A percentile compares a stretch with the other conserved stretches of the same genome.
Conservation (phyloP, 139 green algal species). For the Monoraphidium neglectum region DNA sequence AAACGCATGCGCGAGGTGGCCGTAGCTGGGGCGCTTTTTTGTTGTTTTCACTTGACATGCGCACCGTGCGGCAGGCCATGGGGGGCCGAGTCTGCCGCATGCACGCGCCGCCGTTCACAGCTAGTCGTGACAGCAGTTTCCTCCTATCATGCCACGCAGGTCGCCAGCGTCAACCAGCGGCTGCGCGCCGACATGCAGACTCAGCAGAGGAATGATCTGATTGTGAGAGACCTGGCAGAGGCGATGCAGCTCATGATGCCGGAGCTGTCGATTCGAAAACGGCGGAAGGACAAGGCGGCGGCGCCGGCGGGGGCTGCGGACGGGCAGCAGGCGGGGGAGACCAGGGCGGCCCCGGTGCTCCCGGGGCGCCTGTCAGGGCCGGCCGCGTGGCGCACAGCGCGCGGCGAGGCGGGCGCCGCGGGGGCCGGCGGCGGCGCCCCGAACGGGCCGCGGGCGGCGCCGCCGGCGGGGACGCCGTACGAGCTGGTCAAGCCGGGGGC, state of each 20-base stretch:
- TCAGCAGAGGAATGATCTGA: background rate
- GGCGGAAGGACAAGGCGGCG: no score
- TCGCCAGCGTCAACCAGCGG: background rate
- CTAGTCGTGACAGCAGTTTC: no score
- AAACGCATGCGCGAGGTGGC: no score
- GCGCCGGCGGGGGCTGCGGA: no score
- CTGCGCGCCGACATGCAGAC: background rate
- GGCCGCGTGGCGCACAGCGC: conserved; percentile 41
- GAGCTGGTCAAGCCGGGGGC: background rate
- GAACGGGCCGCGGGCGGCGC: background rate
- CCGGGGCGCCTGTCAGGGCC: conserved; percentile 52
- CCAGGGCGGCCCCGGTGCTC: conserved; percentile 23
- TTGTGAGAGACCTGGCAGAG: conserved; percentile 32
- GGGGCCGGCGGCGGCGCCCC: background rate
- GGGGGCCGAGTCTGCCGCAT: no score
- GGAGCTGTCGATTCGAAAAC: no score
- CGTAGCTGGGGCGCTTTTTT: no score
- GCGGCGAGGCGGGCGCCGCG: conserved; percentile 47
- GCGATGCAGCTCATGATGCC: background rate
- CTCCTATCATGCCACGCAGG: no score
- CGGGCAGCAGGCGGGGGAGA: no score
- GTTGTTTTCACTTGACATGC: no score
- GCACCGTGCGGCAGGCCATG: no score
- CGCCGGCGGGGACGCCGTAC: background rate
- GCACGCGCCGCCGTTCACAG: no score